Evolutionary conservation across 2,329 filamentous ascomycete genomes (phyloP).

Genomic region (Colletotrichum noveboracense): DNA sequence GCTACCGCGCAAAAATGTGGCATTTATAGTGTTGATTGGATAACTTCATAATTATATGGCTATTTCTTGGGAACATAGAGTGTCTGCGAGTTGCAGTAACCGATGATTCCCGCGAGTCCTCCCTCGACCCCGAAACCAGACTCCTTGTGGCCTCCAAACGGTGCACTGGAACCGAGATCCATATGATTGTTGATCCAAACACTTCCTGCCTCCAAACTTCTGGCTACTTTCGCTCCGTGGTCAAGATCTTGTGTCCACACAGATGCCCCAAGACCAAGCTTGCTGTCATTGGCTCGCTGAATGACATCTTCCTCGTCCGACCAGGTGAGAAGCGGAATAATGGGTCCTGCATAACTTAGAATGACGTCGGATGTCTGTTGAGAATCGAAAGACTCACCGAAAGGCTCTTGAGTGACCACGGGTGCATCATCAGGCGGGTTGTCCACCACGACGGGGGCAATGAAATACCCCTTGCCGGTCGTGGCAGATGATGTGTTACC

Average conservation of each 20-base stretch:
- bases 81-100: background rate
- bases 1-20: too few species aligned
- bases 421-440: background rate
- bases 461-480: background rate
- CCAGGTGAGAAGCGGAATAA: background rate
- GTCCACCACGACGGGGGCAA: background rate
- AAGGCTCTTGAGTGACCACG: background rate
- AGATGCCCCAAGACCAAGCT: background rate
- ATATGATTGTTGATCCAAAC: background rate
- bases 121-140: background rate
- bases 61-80: background rate
- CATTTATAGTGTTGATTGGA: background rate
- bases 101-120: background rate
- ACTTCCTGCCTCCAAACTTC: background rate
- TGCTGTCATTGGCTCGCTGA: background rate
- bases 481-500: background rate
- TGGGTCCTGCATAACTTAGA: background rate
- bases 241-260: background rate
- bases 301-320: background rate
- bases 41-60: background rate
- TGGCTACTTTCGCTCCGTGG: background rate
- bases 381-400: background rate
- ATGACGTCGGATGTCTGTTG: background rate
- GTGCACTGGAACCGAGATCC: background rate
- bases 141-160: background rate